Evolutionary conservation across 1,284 basidiomycete genomes (phyloP).

Genomic region (Pseudozyma sp.): DNA sequence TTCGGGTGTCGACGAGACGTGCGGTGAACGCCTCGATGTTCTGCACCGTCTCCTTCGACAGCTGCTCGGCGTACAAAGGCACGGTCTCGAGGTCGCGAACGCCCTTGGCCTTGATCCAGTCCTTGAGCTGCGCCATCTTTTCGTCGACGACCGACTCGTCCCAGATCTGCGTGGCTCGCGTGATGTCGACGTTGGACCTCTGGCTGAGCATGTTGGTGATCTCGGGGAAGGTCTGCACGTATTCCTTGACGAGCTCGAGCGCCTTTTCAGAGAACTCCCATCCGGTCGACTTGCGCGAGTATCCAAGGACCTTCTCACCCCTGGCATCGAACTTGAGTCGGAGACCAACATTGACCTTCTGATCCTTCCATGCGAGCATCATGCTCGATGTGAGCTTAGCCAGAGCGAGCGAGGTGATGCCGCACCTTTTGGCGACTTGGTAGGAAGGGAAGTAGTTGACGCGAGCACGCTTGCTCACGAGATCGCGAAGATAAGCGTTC

Average conservation of each 20-base stretch:
- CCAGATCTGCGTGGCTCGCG: conserved; percentile 80
- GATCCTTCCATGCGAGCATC: conserved; percentile 80
- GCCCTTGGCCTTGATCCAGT: conserved; percentile 88
- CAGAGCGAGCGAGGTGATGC: conserved; percentile 70
- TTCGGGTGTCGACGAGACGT: conserved; percentile 70
- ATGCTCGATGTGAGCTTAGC: conserved; percentile 93
- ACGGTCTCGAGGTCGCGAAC: conserved; percentile 92
- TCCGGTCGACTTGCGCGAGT: conserved; percentile 84
- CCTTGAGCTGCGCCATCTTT: conserved; percentile 80
- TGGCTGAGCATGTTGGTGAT: conserved; percentile 48
- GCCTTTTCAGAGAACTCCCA: conserved; percentile 97
- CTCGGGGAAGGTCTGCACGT: conserved; percentile 73
- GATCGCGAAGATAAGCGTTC: conserved; percentile 49
- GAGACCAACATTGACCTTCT: conserved; percentile 89
- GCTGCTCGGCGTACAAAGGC: conserved; percentile 88
- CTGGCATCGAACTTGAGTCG: conserved; percentile 97
- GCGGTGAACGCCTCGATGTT: conserved; percentile 79
- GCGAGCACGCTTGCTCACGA: conserved; percentile 52
- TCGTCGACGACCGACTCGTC: conserved; percentile 75
- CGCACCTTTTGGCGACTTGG: conserved; percentile 53
- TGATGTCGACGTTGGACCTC: conserved; percentile 74
- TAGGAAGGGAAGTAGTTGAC: conserved; percentile 55
- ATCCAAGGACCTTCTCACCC: conserved; percentile 93
- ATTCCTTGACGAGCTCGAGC: conserved; percentile 82
- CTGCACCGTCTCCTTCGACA: conserved; percentile 75